Percentiles rank a stretch among this genome's conserved stretches.
Evolutionary conservation across 78 protist genomes (phyloP).

Genomic region (Creolimax fragrantissima): DNA sequence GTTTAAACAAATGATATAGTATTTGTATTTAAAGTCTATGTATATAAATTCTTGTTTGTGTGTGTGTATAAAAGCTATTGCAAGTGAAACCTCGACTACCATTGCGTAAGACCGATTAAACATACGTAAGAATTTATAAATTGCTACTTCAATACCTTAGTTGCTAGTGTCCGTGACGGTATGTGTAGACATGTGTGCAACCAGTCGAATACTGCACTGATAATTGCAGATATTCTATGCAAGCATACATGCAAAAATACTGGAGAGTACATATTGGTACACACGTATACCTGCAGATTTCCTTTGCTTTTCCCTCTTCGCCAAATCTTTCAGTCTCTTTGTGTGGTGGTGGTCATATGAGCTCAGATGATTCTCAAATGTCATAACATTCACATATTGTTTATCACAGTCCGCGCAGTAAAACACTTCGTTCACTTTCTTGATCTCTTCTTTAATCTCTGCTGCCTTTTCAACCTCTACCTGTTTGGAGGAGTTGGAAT

Average conservation of each 20-base stretch:
- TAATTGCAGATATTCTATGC: no score
- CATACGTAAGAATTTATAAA: no score
- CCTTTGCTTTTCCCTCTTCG: neutral
- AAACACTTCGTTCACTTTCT: neutral
- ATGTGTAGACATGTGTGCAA: no score
- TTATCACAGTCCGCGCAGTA: slow-evolving; percentile 31
- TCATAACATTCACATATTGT: neutral
- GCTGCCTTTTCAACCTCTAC: neutral
- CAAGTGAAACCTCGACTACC: no score
- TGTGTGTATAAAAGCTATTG: no score
- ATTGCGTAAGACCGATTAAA: no score
- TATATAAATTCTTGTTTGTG: no score
- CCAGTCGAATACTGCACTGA: no score
- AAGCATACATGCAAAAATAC: neutral
- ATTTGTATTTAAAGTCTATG: no score
- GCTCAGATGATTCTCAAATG: slow-evolving; percentile 21
- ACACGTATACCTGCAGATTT: neutral
- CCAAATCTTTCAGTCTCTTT: slow-evolving; percentile 28
- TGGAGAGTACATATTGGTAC: neutral
- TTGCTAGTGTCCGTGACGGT: no score
- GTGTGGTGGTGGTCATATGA: slow-evolving; percentile 61
- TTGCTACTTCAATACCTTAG: no score
- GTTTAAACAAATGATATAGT: no score
- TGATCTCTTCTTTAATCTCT: neutral
- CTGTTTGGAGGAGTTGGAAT: neutral